phyloP scores from a whole-genome alignment of 352 stramenopile genomes.

The Phytophthora fragariae region DNA sequence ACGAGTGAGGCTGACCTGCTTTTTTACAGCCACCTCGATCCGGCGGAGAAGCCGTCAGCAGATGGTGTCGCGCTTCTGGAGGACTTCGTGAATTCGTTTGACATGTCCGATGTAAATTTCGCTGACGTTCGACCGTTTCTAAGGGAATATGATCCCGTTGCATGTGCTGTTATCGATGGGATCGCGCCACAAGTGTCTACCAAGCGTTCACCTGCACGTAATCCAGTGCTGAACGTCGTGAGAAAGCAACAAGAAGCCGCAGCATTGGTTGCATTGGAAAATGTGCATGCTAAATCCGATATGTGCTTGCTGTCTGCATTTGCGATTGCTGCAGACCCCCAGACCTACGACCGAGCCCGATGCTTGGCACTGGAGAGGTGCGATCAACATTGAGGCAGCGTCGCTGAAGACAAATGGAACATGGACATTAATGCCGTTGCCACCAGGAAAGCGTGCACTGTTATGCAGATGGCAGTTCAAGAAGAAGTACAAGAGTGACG shows the following conservation, averaged over 20 bases:
- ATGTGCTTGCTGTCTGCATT: neutral
- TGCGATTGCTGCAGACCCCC: constrained; percentile 5
- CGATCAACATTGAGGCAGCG: neutral
- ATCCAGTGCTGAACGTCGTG: neutral
- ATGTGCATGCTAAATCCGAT: neutral
- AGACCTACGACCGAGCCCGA: neutral
- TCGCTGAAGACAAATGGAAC: constrained; percentile 8
- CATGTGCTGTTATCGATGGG: constrained; percentile 1
- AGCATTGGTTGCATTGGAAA: constrained; percentile 7
- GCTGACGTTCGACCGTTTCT: neutral
- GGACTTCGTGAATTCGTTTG: constrained; percentile 14
- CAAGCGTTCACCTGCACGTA: neutral
- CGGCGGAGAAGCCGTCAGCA: neutral
- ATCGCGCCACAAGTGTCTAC: constrained; percentile 15
- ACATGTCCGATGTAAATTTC: constrained; percentile 6
- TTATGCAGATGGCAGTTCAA: constrained; percentile 4
- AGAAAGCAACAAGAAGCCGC: constrained; percentile 13
- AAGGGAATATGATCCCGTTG: neutral
- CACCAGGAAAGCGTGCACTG: constrained; percentile 1
- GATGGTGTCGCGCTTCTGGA: neutral
- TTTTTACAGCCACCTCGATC: constrained; percentile 6
- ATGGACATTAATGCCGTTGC: neutral
- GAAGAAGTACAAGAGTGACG: constrained; percentile 3
- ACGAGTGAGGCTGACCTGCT: constrained; percentile 4
- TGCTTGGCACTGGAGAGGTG: neutral